These are phyloP conservation scores for Nitzschia putrida DNA, from an alignment of 108 stramenopile genomes.

Conservation along the genomic window DNA sequence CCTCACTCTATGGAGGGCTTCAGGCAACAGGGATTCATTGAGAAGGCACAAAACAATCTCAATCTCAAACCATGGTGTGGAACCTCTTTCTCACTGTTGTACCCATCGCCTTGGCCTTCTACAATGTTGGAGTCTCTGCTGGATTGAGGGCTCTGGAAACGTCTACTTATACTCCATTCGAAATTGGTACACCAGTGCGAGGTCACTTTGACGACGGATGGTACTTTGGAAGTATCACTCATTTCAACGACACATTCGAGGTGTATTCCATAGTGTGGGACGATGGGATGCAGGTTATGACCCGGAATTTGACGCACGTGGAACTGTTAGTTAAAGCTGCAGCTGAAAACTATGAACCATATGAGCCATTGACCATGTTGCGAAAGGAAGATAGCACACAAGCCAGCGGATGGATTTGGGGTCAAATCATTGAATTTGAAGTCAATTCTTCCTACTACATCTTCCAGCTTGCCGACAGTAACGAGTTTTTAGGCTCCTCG, in stretches of 20 bases:
- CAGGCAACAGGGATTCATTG: too few species aligned
- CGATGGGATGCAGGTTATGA: background rate
- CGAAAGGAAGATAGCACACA: background rate
- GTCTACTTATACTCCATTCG: background rate
- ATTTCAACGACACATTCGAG: background rate
- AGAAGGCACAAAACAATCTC: too few species aligned
- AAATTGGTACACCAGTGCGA: background rate
- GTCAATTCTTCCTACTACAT: background rate
- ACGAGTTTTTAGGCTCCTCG: background rate
- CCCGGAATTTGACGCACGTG: background rate
- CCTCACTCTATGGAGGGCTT: too few species aligned
- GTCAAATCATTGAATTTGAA: background rate
- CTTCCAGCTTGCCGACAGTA: background rate
- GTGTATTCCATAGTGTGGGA: background rate
- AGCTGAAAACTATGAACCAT: background rate
- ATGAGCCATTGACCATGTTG: background rate
- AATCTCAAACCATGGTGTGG: too few species aligned
- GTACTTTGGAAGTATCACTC: slow-evolving; percentile 6
- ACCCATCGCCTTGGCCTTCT: too few species aligned
- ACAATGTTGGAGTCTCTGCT: background rate
- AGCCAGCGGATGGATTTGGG: background rate
- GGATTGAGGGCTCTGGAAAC: background rate
- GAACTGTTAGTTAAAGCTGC: background rate
- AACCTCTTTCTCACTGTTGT: too few species aligned
- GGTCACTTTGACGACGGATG: slow-evolving; percentile 1